phyloP scores from a whole-genome alignment of 257 asterid genomes.

The Coffea canephora region DNA sequence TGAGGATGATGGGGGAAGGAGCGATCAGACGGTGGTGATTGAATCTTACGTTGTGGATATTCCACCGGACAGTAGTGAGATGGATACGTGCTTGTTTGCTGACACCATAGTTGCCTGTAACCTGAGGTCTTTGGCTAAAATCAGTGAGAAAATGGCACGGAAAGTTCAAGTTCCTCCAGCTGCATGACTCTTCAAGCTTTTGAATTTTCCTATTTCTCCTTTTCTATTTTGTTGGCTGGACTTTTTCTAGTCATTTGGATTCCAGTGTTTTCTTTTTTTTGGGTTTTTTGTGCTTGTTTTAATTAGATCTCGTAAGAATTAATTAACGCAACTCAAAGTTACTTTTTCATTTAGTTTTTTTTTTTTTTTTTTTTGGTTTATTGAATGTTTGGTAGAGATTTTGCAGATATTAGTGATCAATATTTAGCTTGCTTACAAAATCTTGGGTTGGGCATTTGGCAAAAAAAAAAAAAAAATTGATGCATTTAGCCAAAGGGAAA shows the following conservation, averaged over 20 bases:
- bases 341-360: too few relatives aligned
- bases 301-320: too few relatives aligned
- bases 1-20: not conserved
- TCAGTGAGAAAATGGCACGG: conserved; percentile 35
- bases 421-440: too few relatives aligned
- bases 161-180: not conserved
- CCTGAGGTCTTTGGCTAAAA: conserved; percentile 36
- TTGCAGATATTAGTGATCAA: too few relatives aligned
- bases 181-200: not conserved
- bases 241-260: not conserved
- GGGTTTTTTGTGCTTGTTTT: too few relatives aligned
- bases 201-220: not conserved
- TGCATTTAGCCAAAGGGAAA: too few relatives aligned
- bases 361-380: too few relatives aligned
- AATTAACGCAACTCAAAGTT: too few relatives aligned
- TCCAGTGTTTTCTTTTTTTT: not conserved
- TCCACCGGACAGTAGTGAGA: conserved; percentile 42
- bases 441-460: too few relatives aligned
- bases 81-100: conserved; percentile 50
- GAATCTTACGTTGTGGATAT: conserved; percentile 60
- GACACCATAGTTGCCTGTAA: conserved; percentile 45
- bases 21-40: conserved; percentile 39
- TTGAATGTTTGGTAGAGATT: too few relatives aligned
- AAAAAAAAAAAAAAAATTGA: too few relatives aligned
- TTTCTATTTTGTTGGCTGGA: not conserved